Conservation (phyloP, 805 yeast genomes). For the Zygotorulaspora chibaensis region DNA sequence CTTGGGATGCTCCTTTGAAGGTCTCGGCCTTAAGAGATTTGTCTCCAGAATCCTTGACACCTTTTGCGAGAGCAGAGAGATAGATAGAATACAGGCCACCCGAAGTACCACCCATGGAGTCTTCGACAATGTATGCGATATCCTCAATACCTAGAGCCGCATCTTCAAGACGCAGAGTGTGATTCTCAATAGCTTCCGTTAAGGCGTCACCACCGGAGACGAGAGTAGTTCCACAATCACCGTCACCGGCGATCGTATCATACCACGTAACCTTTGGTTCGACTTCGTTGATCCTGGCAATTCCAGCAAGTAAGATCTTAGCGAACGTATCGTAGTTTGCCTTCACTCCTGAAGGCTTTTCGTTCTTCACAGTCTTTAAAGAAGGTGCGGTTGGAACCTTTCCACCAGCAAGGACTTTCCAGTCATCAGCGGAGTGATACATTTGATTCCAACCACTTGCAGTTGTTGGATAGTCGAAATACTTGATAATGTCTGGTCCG, state of each 20-base stretch:
- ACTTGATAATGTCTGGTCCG: conserved; percentile 33
- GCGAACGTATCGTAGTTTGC: conserved; percentile 17
- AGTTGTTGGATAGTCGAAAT: conserved; percentile 24
- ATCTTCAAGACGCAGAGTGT: conserved; percentile 21
- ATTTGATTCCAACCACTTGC: conserved; percentile 55
- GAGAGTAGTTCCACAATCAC: conserved; percentile 86
- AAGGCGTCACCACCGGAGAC: conserved; percentile 46
- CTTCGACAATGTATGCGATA: conserved; percentile 74
- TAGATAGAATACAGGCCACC: conserved; percentile 85
- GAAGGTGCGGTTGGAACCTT: conserved; percentile 24
- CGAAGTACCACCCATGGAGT: conserved; percentile 88
- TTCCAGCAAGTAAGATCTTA: conserved; percentile 17
- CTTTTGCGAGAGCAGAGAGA: conserved; percentile 62
- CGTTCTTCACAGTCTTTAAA: conserved; percentile 21
- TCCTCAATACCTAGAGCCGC: conserved; percentile 49
- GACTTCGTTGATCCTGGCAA: conserved; percentile 14
- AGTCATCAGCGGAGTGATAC: conserved; percentile 70
- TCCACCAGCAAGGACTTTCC: conserved; percentile 41
- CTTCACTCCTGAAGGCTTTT: conserved; percentile 28
- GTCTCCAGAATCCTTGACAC: conserved; percentile 21
- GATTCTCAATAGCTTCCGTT: conserved; percentile 14
- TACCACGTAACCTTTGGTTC: conserved; percentile 65
- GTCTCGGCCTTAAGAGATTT: conserved; percentile 25
- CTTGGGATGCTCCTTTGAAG: conserved; percentile 42
- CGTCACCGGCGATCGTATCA: conserved; percentile 85